Base-by-base conservation (phyloP, 352 stramenopile species). In the Globisporangium spinosum region DNA sequence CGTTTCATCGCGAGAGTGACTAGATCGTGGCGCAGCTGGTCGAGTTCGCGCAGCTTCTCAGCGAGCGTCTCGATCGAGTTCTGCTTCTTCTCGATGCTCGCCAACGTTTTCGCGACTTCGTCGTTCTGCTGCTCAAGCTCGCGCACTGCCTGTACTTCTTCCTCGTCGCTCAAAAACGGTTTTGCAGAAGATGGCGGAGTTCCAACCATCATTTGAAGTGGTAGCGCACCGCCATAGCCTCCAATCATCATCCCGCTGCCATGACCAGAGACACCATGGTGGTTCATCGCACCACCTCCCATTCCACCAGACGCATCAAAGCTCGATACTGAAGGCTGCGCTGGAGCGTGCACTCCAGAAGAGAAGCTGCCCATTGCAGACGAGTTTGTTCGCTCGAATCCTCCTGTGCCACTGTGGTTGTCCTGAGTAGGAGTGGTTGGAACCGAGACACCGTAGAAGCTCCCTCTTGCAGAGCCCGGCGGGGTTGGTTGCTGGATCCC, bases 11-110 rank as follows among this genome's bases (percentile, higher is more conserved):
- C 73, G 13, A 94, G 71, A 58, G 75, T 71, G 32, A 94, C 79
- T 5, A 94, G 70, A 62, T 94, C 82, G 32, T 88, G 77, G 25
- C 86, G 86, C 32, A 93, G 67, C 65, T 91, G 84, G 61, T 94
- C 84, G 22, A 94, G 69, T 67, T 89, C 81, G 20, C 77, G 80
- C 38, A 94, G 58, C 51, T 90, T 89, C 29, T 89, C 76, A 1
- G 79, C 78, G 35, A 94, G 70, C 35, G 76, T 68, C 66, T 90
- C 83, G 45, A 94, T 81, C 7, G 78, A 64, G 15, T 70, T 73
- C 73, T 93, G 86, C 54, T 90, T 91, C 62, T 73, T 73, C 65
- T 90, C 79, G n/a, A 91, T 73, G 64, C 66, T 62, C 17, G 75
- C 59, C 17, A 94, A 60, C 35, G 72, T 57, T 15, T 83, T 64